Evolutionary conservation across 169 alveolate species (phyloP), one percentile per base, ranked within the genome.

Genomic region (Eimeria tenella): DNA sequence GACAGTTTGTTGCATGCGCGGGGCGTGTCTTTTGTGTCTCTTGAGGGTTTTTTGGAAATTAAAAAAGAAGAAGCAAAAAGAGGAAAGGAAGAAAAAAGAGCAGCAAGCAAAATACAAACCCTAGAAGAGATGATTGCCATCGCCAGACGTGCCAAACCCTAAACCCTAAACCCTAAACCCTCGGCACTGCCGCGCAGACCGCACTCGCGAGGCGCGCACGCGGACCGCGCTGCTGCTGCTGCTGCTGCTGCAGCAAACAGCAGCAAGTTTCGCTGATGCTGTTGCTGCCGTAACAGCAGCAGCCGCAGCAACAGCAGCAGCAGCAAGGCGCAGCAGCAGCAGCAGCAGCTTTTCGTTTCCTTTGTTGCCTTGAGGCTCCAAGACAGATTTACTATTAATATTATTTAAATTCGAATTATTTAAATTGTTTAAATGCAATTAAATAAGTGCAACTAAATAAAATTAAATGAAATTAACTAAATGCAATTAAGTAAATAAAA

Each of bases 51-150:
- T 86, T 60, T 58, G 13, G 10, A 19, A n/a, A 52, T 90, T 25
- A 50, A 74, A 42, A 23, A 11, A 3, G 90, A 17, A 4, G 94
- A 90, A 60, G 42, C 31, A 25, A 58, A 13, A 50, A 9, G 65
- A 31, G 94, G 94, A 25, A 7, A 74, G 53, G 63, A 42, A 17
- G 89, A 23, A 49, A 68, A 50, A 3, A 56, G 81, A 52, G 13
- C 25, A 7, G 94, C 94, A 17, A 58, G n/a, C 25, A 90, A 90
- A 58, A 49, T 90, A 21, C 56, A 21, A 5, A 55, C 73, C 62
- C 86, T 94, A 15, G 77, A 50, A 7, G 97, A 94, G 15, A 93
- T 93, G 93, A 94, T 94, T 15, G 15, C 15, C 25, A 8, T 86
- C 56, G 91, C 77, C 19, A 4, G 4, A 56, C 49, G 23, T 58